A percentile compares a stretch with the other conserved stretches of the same genome.
Conservation (phyloP, 352 stramenopile genomes). For the Salisapilia sapeloensis region DNA sequence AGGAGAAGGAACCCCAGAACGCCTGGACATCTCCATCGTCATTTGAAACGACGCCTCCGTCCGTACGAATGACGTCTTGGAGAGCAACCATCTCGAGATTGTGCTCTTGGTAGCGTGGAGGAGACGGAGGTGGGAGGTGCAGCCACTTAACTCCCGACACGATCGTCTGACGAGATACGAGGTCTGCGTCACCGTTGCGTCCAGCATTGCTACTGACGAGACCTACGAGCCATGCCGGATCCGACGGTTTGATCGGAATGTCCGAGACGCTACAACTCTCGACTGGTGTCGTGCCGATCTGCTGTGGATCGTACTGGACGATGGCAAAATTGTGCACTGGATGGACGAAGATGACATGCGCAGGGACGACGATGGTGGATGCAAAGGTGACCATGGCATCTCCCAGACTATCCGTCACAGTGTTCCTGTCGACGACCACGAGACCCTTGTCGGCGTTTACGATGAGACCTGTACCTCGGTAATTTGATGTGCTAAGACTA, state of each 20-base stretch:
- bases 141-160: constrained; percentile 80
- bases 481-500: constrained; percentile 72
- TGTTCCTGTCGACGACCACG: constrained; percentile 87
- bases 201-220: constrained; percentile 72
- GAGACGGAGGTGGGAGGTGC: constrained; percentile 57
- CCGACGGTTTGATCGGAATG: constrained; percentile 37
- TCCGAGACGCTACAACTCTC: constrained; percentile 56
- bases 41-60: constrained; percentile 69
- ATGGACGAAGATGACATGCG: constrained; percentile 83
- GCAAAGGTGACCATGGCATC: constrained; percentile 84
- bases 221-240: constrained; percentile 73
- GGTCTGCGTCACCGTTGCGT: constrained; percentile 56
- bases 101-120: constrained; percentile 74
- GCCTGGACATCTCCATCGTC: constrained; percentile 48
- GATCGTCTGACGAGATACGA: constrained; percentile 75
- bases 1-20: constrained; percentile 81
- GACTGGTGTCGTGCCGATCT: constrained; percentile 71
- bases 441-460: constrained; percentile 76
- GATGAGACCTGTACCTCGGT: constrained; percentile 75
- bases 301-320: constrained; percentile 81
- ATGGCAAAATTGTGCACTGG: constrained; percentile 88
- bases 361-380: constrained; percentile 78
- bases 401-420: constrained; percentile 75
- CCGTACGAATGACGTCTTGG: constrained; percentile 65
- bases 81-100: constrained; percentile 78